Evolutionary conservation across 2,329 filamentous ascomycete species (phyloP).

Genomic region (Colletotrichum coccodes): DNA sequence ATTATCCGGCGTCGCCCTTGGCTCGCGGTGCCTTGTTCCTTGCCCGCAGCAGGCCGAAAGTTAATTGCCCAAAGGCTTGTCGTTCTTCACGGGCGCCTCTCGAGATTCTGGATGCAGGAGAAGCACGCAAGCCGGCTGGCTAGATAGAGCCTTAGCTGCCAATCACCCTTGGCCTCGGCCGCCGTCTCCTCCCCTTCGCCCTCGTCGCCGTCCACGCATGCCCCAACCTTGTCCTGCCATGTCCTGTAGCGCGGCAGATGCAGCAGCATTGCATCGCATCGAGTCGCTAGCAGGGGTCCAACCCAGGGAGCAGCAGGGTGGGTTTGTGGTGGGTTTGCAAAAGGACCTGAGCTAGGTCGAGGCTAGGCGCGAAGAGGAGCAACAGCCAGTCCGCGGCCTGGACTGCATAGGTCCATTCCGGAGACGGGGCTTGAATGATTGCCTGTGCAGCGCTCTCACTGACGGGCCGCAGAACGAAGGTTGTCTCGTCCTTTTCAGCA

Average conservation of each 20-base stretch:
- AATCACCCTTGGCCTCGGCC: constrained; percentile 22
- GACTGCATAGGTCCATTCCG: constrained; percentile 15
- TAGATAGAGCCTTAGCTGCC: constrained; percentile 5
- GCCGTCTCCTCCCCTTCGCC: constrained; percentile 20
- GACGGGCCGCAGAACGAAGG: not conserved
- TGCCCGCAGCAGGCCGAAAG: constrained; percentile 29
- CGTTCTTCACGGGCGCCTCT: constrained; percentile 22
- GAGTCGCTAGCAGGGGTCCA: constrained; percentile 19
- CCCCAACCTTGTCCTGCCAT: constrained; percentile 27
- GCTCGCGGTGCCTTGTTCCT: constrained; percentile 28
- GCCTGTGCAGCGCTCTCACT: constrained; percentile 1
- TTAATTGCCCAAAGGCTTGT: constrained; percentile 25
- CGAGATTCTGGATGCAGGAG: constrained; percentile 29
- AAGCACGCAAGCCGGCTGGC: constrained; percentile 27
- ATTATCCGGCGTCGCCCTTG: constrained; percentile 29
- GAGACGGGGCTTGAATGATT: constrained; percentile 7
- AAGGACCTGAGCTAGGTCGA: constrained; percentile 34
- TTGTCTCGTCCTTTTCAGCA: not conserved
- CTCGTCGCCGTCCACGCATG: constrained; percentile 28
- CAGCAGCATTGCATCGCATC: constrained; percentile 34
- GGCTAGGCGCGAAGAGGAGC: constrained; percentile 29
- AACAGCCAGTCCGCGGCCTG: constrained; percentile 10
- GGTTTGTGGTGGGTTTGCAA: constrained; percentile 33
- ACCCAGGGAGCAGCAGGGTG: constrained; percentile 21
- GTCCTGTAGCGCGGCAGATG: constrained; percentile 34